Evolutionary conservation across 2,329 filamentous ascomycete species (phyloP).

Genomic region (Aspergillus alliaceus): DNA sequence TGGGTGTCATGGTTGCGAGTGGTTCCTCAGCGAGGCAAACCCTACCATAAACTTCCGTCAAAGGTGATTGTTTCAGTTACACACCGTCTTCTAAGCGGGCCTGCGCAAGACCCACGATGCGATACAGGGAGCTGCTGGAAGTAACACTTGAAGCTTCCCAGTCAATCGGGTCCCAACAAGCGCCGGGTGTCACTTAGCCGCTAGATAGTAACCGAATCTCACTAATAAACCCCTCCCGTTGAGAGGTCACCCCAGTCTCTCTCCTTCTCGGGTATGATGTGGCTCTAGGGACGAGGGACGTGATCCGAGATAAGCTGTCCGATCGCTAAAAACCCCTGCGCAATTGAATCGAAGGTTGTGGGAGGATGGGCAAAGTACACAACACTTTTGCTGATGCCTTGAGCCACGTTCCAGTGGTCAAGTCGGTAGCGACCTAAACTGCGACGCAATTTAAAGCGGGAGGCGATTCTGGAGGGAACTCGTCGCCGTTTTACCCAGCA

Average conservation of each 20-base stretch:
- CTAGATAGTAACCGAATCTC: background rate
- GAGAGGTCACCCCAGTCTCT: slow-evolving; percentile 4
- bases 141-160: background rate
- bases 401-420: slow-evolving; percentile 7
- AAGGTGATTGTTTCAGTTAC: background rate
- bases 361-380: background rate
- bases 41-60: background rate
- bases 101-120: background rate
- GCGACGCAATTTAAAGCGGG: background rate
- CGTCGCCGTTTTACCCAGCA: slow-evolving; percentile 12
- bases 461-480: slow-evolving; percentile 4
- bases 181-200: background rate
- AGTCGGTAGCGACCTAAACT: background rate
- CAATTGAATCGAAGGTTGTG: background rate
- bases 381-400: background rate
- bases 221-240: background rate
- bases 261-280: slow-evolving; percentile 7
- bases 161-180: background rate
- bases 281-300: background rate
- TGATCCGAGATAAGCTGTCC: background rate
- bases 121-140: background rate
- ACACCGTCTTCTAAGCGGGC: background rate
- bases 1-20: slow-evolving; percentile 35
- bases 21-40: background rate
- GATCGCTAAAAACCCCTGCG: background rate